Percentiles rank a stretch among this genome's conserved stretches.
Evolutionary conservation across 164 flowering plant genomes (phyloP).

Genomic region (Vitis rupestris): DNA sequence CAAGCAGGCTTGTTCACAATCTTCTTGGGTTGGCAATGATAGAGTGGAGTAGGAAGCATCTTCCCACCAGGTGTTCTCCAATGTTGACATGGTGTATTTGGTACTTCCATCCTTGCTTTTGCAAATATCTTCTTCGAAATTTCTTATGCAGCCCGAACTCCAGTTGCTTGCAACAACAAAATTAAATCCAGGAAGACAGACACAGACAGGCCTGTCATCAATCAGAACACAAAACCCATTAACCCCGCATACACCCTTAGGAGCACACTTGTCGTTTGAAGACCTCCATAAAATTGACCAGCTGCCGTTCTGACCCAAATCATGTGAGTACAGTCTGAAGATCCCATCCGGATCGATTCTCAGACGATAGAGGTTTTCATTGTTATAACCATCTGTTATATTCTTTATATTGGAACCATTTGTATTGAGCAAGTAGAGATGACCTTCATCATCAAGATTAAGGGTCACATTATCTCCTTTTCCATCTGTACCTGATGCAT

Average conservation of each 20-base stretch:
- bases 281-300: neutral
- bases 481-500: neutral
- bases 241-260: neutral
- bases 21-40: neutral
- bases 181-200: neutral
- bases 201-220: neutral
- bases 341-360: no score
- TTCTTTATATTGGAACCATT: no score
- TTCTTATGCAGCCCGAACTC: no score
- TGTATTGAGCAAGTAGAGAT: no score
- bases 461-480: neutral
- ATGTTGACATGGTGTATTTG: neutral
- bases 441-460: neutral
- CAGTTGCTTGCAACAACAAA: no score
- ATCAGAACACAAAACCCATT: neutral
- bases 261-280: neutral
- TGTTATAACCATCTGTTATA: no score
- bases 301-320: no score
- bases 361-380: no score
- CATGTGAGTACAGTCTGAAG: no score
- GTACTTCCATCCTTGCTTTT: neutral
- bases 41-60: neutral
- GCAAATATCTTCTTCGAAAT: neutral
- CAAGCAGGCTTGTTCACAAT: no score
- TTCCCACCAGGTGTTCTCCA: neutral